A percentile compares a stretch with the other conserved stretches of the same genome.
phyloP scores from a whole-genome alignment of 192 early-diverging fungal genomes.

The Diversispora eburnea region DNA sequence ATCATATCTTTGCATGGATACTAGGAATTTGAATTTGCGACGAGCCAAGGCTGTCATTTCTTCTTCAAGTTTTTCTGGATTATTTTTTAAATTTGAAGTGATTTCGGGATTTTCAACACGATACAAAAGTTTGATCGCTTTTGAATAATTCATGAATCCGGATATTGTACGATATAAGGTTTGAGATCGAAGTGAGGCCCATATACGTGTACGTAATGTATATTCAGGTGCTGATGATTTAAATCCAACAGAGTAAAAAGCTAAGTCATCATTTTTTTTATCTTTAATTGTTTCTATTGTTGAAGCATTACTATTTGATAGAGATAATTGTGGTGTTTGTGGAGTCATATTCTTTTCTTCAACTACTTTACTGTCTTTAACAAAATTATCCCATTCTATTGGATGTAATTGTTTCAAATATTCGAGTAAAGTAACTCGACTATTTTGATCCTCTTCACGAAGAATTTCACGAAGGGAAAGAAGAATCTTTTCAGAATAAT shows the following conservation, averaged over 20 bases:
- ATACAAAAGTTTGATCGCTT: constrained; percentile 77
- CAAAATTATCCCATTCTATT: constrained; percentile 89
- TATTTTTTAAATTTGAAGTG: constrained; percentile 59
- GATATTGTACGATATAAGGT: constrained; percentile 83
- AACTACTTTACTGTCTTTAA: constrained; percentile 77
- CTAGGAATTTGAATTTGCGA: constrained; percentile 81
- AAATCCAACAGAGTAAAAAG: constrained; percentile 80
- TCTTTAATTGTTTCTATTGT: constrained; percentile 53
- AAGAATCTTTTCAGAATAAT: constrained; percentile 83
- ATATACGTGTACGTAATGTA: constrained; percentile 80
- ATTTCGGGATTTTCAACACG: constrained; percentile 78
- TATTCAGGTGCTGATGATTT: constrained; percentile 79
- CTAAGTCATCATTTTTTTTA: constrained; percentile 71
- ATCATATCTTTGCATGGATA: constrained; percentile 80
- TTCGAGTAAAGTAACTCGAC: constrained; percentile 76
- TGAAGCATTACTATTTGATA: constrained; percentile 25
- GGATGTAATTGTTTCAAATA: constrained; percentile 76
- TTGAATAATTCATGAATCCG: constrained; percentile 85
- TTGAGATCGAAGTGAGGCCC: constrained; percentile 83
- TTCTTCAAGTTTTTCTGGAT: constrained; percentile 63
- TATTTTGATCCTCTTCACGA: constrained; percentile 75
- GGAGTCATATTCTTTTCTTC: constrained; percentile 38
- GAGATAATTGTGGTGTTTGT: background rate
- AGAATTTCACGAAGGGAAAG: constrained; percentile 81
- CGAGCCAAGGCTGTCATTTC: constrained; percentile 64